Evolutionary conservation across 2,329 filamentous ascomycete species (phyloP).

Genomic region (Conoideocrella luteorostrata): DNA sequence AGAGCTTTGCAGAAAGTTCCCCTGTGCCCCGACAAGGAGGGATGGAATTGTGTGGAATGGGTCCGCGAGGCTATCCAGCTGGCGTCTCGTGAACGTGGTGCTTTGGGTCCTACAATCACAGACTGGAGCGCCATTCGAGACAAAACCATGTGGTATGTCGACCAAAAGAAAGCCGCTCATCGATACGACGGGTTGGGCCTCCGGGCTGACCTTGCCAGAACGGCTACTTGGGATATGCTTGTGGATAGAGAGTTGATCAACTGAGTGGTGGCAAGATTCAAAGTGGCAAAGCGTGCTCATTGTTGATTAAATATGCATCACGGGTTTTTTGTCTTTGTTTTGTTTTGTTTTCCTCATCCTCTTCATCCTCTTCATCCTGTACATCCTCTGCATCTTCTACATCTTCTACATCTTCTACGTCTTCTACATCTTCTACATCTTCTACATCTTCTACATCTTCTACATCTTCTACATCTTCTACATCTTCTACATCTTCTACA

Average conservation of each 20-base stretch:
- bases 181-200: slow-evolving; percentile 9
- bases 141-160: slow-evolving; percentile 9
- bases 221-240: slow-evolving; percentile 10
- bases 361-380: too few species aligned
- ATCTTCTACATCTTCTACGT: too few species aligned
- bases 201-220: slow-evolving; percentile 6
- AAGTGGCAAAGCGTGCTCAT: too few species aligned
- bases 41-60: slow-evolving; percentile 10
- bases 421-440: too few species aligned
- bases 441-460: too few species aligned
- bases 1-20: slow-evolving; percentile 5
- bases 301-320: neutral
- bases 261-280: slow-evolving; percentile 1
- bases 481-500: too few species aligned
- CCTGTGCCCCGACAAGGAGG: slow-evolving; percentile 2
- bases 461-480: too few species aligned
- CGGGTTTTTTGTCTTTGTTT: neutral
- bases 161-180: slow-evolving; percentile 9
- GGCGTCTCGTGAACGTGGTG: neutral
- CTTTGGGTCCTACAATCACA: slow-evolving; percentile 3
- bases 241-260: slow-evolving; percentile 3
- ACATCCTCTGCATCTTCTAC: too few species aligned
- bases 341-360: neutral
- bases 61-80: slow-evolving; percentile 8
- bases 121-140: slow-evolving; percentile 9